A percentile compares a stretch with the other conserved stretches of the same genome.
phyloP scores from a whole-genome alignment of 352 stramenopile genomes.

The Phytophthora multivora region DNA sequence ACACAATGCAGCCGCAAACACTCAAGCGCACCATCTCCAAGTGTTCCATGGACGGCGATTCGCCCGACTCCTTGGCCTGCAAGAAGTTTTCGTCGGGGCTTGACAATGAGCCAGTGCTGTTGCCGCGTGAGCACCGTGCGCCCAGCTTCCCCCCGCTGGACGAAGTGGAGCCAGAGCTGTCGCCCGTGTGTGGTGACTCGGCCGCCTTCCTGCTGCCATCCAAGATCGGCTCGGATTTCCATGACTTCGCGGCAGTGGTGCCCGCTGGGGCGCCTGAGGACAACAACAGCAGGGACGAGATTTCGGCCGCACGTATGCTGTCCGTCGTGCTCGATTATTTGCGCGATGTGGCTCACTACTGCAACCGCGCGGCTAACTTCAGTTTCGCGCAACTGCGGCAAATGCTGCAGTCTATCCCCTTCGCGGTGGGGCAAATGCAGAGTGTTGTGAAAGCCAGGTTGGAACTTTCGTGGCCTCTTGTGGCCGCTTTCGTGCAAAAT shows the following conservation, averaged over 20 bases:
- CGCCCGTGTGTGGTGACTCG: slow-evolving; percentile 37
- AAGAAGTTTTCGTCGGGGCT: slow-evolving; percentile 54
- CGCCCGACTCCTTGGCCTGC: slow-evolving; percentile 24
- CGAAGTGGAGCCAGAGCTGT: slow-evolving; percentile 41
- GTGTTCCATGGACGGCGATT: slow-evolving; percentile 57
- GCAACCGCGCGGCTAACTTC: slow-evolving; percentile 44
- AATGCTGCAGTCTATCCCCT: slow-evolving; percentile 67
- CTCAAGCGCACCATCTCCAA: slow-evolving; percentile 86
- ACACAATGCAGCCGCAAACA: slow-evolving; percentile 29
- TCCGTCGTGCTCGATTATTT: slow-evolving; percentile 63
- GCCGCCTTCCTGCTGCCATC: slow-evolving; percentile 16
- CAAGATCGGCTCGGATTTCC: slow-evolving; percentile 13
- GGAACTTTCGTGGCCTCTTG: slow-evolving; percentile 68
- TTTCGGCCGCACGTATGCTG: slow-evolving; percentile 54
- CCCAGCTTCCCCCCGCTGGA: slow-evolving; percentile 15
- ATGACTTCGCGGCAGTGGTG: slow-evolving; percentile 16
- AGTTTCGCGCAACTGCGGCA: slow-evolving; percentile 66
- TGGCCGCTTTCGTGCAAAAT: slow-evolving; percentile 64
- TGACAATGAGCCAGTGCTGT: slow-evolving; percentile 47
- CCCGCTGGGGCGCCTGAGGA: slow-evolving; percentile 1
- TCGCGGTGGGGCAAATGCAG: slow-evolving; percentile 69
- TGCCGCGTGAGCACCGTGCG: slow-evolving; percentile 34
- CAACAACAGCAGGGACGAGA: slow-evolving; percentile 27
- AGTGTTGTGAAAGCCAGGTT: slow-evolving; percentile 58
- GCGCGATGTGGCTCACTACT: slow-evolving; percentile 65